A percentile compares a stretch with the other conserved stretches of the same genome.
Evolutionary conservation across 306 rosid species (phyloP).

Genomic region (Vigna radiata): DNA sequence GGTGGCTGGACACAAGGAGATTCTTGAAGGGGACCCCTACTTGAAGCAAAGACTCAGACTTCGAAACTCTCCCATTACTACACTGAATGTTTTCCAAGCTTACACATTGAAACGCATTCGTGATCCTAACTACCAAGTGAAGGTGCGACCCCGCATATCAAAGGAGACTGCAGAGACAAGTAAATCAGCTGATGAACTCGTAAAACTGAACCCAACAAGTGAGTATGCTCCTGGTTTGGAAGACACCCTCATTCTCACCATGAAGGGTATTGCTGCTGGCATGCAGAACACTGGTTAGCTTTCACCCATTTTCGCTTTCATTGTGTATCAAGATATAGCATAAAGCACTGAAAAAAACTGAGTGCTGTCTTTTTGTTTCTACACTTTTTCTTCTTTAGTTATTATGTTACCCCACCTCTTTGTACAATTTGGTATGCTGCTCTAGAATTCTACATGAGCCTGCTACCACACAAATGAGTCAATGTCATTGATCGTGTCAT

Average conservation of each 20-base stretch:
- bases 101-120: slow-evolving; percentile 92
- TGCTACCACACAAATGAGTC: slow-evolving; percentile 41
- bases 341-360: slow-evolving; percentile 43
- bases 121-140: slow-evolving; percentile 68
- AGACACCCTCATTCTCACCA: slow-evolving; percentile 95
- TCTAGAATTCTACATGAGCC: slow-evolving; percentile 17
- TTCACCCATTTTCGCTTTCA: slow-evolving; percentile 19
- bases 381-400: neutral
- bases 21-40: slow-evolving; percentile 92
- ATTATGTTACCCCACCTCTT: slow-evolving; percentile 5
- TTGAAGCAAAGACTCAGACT: slow-evolving; percentile 93
- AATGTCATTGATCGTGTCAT: slow-evolving; percentile 34
- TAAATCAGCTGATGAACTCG: slow-evolving; percentile 81
- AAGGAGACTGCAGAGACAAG: slow-evolving; percentile 65
- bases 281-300: slow-evolving; percentile 95
- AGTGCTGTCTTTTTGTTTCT: slow-evolving; percentile 21
- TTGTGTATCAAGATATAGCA: slow-evolving; percentile 37
- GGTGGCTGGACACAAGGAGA: slow-evolving; percentile 96
- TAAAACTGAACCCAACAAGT: slow-evolving; percentile 84
- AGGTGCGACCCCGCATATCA: slow-evolving; percentile 66
- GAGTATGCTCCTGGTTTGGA: slow-evolving; percentile 97
- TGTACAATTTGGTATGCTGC: slow-evolving; percentile 32
- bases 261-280: slow-evolving; percentile 99
- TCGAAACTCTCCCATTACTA: slow-evolving; percentile 90
- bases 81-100: slow-evolving; percentile 95